These are phyloP conservation scores for Trypanosoma vivax DNA, from an alignment of 208 protist species.

Conservation along the genomic window DNA sequence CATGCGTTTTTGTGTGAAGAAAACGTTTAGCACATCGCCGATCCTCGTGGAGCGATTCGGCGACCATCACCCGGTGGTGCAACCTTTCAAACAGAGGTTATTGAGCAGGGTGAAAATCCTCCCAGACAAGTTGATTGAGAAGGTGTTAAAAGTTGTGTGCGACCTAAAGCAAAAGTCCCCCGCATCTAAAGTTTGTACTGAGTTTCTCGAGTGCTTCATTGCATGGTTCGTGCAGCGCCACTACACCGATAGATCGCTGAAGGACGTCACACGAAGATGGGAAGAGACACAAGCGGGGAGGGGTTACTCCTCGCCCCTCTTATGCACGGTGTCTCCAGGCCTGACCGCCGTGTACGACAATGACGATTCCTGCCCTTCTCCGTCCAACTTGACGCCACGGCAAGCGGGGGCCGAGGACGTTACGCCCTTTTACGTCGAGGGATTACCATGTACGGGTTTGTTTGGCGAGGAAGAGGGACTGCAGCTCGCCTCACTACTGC, in stretches of 20 bases:
- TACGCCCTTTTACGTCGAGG: no score
- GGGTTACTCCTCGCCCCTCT: no score
- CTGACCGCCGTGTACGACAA: no score
- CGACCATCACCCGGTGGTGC: constrained; percentile 14
- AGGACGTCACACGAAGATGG: no score
- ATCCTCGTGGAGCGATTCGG: constrained; percentile 51
- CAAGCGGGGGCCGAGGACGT: no score
- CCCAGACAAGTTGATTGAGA: constrained; percentile 33
- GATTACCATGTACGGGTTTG: no score
- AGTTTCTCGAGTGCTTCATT: constrained; percentile 39
- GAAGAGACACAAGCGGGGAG: no score
- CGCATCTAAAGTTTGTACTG: constrained; percentile 25
- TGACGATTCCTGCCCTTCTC: no score
- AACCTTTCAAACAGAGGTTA: constrained; percentile 43
- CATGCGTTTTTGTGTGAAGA: constrained; percentile 34
- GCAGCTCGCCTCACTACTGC: no score
- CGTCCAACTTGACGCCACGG: no score
- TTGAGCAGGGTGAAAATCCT: constrained; percentile 23
- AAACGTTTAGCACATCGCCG: constrained; percentile 46
- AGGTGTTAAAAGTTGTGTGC: constrained; percentile 37
- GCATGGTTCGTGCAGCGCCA: constrained; percentile 31
- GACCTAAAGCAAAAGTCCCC: constrained; percentile 20
- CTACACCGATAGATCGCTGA: constrained; percentile 19
- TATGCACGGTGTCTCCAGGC: no score
- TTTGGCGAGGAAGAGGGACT: no score